Percentiles rank a stretch among this genome's conserved stretches.
These are phyloP conservation scores for Yamadazyma songkhlaensis DNA, from an alignment of 1,139 yeast genomes.

Conservation along the genomic window DNA sequence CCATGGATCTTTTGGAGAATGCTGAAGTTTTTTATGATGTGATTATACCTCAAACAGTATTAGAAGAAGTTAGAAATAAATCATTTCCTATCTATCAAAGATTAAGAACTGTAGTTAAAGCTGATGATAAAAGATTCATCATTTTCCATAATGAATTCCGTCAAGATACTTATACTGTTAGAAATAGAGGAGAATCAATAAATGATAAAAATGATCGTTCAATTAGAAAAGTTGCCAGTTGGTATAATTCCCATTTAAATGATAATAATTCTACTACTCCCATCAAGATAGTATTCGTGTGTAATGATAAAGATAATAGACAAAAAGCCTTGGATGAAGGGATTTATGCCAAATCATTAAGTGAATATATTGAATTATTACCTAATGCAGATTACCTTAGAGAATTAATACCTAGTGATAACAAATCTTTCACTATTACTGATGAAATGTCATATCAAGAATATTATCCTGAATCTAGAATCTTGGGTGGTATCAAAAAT, in stretches of 20 bases:
- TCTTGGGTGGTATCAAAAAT: slow-evolving; percentile 86
- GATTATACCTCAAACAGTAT: slow-evolving; percentile 87
- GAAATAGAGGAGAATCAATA: slow-evolving; percentile 67
- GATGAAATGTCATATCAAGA: slow-evolving; percentile 68
- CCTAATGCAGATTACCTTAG: slow-evolving; percentile 75
- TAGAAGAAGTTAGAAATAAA: slow-evolving; percentile 88
- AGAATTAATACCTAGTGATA: slow-evolving; percentile 68
- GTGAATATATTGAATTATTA: slow-evolving; percentile 65
- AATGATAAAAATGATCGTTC: slow-evolving; percentile 94
- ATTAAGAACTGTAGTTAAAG: slow-evolving; percentile 70
- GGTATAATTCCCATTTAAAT: slow-evolving; percentile 69
- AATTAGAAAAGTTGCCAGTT: slow-evolving; percentile 69
- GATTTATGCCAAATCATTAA: slow-evolving; percentile 53
- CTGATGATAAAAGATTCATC: slow-evolving; percentile 79
- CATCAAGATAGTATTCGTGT: slow-evolving; percentile 60
- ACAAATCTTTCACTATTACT: slow-evolving; percentile 24
- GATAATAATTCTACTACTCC: slow-evolving; percentile 25
- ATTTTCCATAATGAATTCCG: slow-evolving; percentile 93
- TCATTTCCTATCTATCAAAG: slow-evolving; percentile 88
- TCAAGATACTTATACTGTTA: slow-evolving; percentile 62
- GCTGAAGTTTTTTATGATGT: slow-evolving; percentile 80
- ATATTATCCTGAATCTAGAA: slow-evolving; percentile 74
- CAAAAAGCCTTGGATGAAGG: slow-evolving; percentile 55
- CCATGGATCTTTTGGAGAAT: slow-evolving; percentile 86
- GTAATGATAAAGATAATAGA: slow-evolving; percentile 75